Conservation (phyloP, 1,284 basidiomycete species). For the Dichomitus squalens region DNA sequence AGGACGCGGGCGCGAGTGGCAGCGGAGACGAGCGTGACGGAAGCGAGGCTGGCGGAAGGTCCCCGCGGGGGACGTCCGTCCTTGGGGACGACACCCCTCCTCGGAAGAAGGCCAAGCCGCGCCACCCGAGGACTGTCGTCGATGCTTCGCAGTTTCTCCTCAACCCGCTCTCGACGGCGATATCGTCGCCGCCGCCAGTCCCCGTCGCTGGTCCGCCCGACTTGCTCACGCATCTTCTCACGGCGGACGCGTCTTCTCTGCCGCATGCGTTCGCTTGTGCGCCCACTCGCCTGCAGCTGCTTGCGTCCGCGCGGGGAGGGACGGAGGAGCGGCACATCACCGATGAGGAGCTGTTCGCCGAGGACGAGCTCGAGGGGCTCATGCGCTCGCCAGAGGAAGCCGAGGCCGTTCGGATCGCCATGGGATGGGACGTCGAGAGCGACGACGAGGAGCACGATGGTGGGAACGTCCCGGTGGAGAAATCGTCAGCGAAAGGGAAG, state of each 20-base stretch:
- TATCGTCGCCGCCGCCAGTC: conserved; percentile 15
- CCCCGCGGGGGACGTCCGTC: conserved; percentile 6
- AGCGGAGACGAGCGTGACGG: conserved; percentile 22
- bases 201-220: conserved; percentile 14
- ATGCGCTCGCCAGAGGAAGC: conserved; percentile 39
- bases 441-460: neutral
- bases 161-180: conserved; percentile 44
- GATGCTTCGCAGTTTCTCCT: conserved; percentile 58
- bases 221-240: conserved; percentile 50
- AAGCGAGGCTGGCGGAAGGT: conserved; percentile 4
- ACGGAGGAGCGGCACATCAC: conserved; percentile 38
- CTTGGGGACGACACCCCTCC: conserved; percentile 4
- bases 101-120: conserved; percentile 40
- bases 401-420: conserved; percentile 34
- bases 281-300: conserved; percentile 65
- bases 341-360: conserved; percentile 48
- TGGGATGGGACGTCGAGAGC: conserved; percentile 36
- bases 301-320: conserved; percentile 55
- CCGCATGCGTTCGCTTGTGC: conserved; percentile 32
- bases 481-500: neutral
- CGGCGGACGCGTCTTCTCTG: conserved; percentile 42
- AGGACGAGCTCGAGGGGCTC: conserved; percentile 45
- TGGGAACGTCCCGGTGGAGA: neutral
- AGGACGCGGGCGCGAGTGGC: conserved; percentile 27
- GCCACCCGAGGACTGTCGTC: conserved; percentile 40